phyloP scores from a whole-genome alignment of 306 rosid species.

The Adenanthera pavonina region DNA sequence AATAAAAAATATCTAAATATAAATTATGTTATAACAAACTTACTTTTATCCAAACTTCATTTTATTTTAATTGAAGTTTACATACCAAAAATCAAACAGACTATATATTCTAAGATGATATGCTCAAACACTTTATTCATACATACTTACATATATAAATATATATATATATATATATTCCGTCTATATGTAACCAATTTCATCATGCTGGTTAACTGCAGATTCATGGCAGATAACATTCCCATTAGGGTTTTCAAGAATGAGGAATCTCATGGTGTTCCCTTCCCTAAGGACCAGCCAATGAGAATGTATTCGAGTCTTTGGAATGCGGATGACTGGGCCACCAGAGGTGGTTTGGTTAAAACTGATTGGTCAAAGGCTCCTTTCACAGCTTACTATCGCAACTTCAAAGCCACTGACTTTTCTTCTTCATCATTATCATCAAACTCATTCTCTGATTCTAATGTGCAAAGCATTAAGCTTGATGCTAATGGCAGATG shows the following conservation, averaged over 20 bases:
- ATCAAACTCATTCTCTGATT: slow-evolving; percentile 23
- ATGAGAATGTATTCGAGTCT: slow-evolving; percentile 69
- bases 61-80: too few relatives aligned
- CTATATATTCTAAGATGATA: too few relatives aligned
- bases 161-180: too few relatives aligned
- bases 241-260: slow-evolving; percentile 77
- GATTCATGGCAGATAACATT: too few relatives aligned
- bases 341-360: slow-evolving; percentile 77
- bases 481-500: slow-evolving; percentile 51
- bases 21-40: too few relatives aligned
- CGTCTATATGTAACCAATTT: too few relatives aligned
- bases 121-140: too few relatives aligned
- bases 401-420: slow-evolving; percentile 46
- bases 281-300: slow-evolving; percentile 68
- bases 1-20: too few relatives aligned
- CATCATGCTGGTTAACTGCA: slow-evolving; percentile 53
- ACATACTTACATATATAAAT: too few relatives aligned
- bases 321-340: slow-evolving; percentile 83
- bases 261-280: slow-evolving; percentile 56
- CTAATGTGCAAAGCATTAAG: slow-evolving; percentile 33
- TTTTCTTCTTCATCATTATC: background rate
- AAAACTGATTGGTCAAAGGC: slow-evolving; percentile 76
- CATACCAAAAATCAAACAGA: too few relatives aligned
- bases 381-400: slow-evolving; percentile 67
- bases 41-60: too few relatives aligned